Percentiles rank a stretch among this genome's conserved stretches.
These are phyloP conservation scores for Rosellinia necatrix DNA, from an alignment of 2,329 filamentous ascomycete genomes.

Conservation along the genomic window DNA sequence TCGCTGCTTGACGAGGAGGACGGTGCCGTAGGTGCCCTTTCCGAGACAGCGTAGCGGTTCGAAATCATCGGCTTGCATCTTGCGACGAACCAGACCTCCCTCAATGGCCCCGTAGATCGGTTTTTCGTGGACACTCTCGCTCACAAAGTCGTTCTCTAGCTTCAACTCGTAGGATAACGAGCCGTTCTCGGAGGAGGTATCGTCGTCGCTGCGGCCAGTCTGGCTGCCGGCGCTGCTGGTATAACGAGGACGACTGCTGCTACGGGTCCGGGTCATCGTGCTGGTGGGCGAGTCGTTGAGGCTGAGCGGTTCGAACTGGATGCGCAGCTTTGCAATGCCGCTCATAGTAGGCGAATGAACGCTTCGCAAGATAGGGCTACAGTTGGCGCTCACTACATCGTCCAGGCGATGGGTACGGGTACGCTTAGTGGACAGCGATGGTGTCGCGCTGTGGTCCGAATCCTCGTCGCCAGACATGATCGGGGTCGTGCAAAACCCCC, in stretches of 20 bases:
- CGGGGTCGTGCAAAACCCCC: constrained; percentile 61
- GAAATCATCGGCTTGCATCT: constrained; percentile 93
- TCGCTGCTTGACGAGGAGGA: constrained; percentile 88
- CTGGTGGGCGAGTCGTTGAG: constrained; percentile 61
- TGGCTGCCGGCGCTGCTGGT: constrained; percentile 58
- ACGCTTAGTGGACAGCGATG: constrained; percentile 45
- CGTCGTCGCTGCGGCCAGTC: constrained; percentile 63
- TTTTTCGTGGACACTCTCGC: constrained; percentile 60
- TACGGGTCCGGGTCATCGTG: constrained; percentile 59
- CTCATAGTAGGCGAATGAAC: constrained; percentile 60
- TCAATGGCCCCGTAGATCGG: constrained; percentile 48
- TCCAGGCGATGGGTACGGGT: constrained; percentile 50
- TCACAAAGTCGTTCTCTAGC: constrained; percentile 83
- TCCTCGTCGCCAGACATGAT: constrained; percentile 62
- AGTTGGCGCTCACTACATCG: constrained; percentile 66
- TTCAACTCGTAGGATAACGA: constrained; percentile 82
- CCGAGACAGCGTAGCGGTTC: constrained; percentile 89
- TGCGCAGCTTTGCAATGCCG: constrained; percentile 81
- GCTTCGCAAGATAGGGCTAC: constrained; percentile 63
- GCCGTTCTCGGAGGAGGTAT: constrained; percentile 69
- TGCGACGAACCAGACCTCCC: constrained; percentile 63
- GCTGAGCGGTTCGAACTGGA: constrained; percentile 78
- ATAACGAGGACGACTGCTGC: constrained; percentile 60
- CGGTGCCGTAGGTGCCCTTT: constrained; percentile 95
- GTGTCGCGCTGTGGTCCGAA: constrained; percentile 53